Base-by-base conservation (phyloP, 257 asterid genomes). In the Plantago elongata region DNA sequence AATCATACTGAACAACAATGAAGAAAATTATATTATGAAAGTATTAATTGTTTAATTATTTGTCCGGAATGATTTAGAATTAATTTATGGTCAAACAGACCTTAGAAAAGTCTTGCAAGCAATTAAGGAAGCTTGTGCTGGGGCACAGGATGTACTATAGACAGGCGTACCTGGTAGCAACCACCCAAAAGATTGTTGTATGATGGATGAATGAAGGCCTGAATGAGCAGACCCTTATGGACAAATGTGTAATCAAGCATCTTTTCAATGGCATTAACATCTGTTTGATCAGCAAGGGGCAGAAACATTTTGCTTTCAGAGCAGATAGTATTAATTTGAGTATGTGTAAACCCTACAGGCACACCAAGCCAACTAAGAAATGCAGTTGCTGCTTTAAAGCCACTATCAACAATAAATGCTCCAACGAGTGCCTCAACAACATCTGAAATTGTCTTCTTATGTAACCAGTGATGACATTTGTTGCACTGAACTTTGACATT, bases 131-230 rank as follows among this genome's bases (percentile, higher is more conserved):
- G 27, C 27, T 22, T 22, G 27, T 22, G 27, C 27, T 2, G 27
- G 27, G 27, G 2, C 27, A 22, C 1, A 22, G 27, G 27, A 22
- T 22, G 27, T 22, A 22, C 27, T 22, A 22, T 22, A 22, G 40
- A 34, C 40, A 54, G 22, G 61, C 65, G 62, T 70, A 86, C 99
- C 95, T 92, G 97, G 82, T 89, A 93, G 81, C 99, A 89, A 59
- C 99, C 97, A 75, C 95, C 97, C 48, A 58, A 66, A 61, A 75
- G 84, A 60, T 69, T 78, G 87, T 78, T 80, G 81, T 71, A 87
- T 62, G 97, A 93, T 30, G 97, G 99, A 75, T 93, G 99, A 71
- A 89, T 72, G 65, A 93, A 89, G 57, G 99, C 99, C 82, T 87
- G 99, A 70, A 87, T 81, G 60, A 89, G 94, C 79, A 93, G 75